Evolutionary conservation across 2,329 filamentous ascomycete species (phyloP).

Genomic region (Pseudogymnoascus verrucosus): DNA sequence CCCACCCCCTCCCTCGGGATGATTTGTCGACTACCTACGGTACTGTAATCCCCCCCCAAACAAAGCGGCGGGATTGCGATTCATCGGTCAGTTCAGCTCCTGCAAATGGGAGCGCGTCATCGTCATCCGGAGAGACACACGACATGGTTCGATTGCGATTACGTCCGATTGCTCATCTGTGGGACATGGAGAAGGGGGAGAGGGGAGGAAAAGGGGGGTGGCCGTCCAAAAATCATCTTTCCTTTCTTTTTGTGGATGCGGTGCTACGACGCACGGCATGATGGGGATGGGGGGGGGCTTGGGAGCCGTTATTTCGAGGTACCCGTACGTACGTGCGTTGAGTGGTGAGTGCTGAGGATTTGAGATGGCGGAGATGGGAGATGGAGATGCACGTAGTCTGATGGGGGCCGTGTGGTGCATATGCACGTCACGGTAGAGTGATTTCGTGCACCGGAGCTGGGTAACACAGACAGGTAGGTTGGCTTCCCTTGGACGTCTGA

Average conservation of each 20-base stretch:
- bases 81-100: too few species aligned
- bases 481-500: background rate
- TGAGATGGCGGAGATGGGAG: background rate
- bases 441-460: background rate
- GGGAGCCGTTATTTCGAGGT: background rate
- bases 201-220: background rate
- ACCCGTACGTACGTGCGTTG: background rate
- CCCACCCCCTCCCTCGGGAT: background rate
- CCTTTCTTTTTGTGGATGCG: background rate
- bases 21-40: background rate
- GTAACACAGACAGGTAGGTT: too few species aligned
- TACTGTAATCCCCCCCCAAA: background rate
- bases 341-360: background rate
- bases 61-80: background rate
- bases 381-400: background rate
- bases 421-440: background rate
- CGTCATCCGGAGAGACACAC: background rate
- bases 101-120: too few species aligned
- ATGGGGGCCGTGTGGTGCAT: background rate
- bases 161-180: background rate
- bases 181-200: background rate
- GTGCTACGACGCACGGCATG: background rate
- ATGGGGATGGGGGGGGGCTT: too few species aligned
- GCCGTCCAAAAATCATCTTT: background rate
- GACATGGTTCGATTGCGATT: background rate